Base-by-base conservation (phyloP, 2,329 filamentous ascomycete species). In the Cladophialophora yegresii region DNA sequence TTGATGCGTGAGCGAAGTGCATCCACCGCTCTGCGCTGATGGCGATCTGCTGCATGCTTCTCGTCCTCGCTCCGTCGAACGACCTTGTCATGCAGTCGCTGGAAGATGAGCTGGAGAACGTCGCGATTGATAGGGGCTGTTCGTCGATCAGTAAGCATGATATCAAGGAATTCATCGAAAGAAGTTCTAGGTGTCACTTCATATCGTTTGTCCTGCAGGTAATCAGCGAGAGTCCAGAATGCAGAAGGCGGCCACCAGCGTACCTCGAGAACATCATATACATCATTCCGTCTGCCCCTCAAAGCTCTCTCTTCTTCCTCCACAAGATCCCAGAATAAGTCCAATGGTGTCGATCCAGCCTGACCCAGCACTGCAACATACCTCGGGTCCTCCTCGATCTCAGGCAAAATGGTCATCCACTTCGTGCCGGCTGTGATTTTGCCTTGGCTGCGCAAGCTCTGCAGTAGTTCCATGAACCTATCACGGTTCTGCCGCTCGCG, bases 311-410 rank as follows among this genome's bases (percentile, higher is more conserved):
- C 93, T 76, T 98, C 92, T 75, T 96, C 92, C 75, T 98, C 95
- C 28, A 98, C 84, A 54, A 93, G 82, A 75, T 99, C 95, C 92
- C 93, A 97, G 80, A 99, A 98, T 6, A 99, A 82, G 73, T 98
- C 92, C 69, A 96, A 84, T 13, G 95, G 91, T 4, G 87, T 90
- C 4, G 93, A 96, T 62, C 93, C 93, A 64, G 85, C 79, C 74
- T 96, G 91, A 58, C 92, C 93, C 65, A 93, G 84, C 82, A 96
- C 92, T 68, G 87, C 87, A 71, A 82, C 84, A 77, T 96, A 98
- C 70, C 93, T 90, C 54, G 89, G 84, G 73, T 99, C 95, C 61
- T 90, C 82, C 71, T 90, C 85, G 70, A 99, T 85, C 54, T 89
- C 75, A 0, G 89, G 86, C 70, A 89, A 82, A 68, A 98, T 83